These are phyloP conservation scores for Kurtzmaniella cleridarum DNA, from an alignment of 805 yeast species.

Conservation along the genomic window DNA sequence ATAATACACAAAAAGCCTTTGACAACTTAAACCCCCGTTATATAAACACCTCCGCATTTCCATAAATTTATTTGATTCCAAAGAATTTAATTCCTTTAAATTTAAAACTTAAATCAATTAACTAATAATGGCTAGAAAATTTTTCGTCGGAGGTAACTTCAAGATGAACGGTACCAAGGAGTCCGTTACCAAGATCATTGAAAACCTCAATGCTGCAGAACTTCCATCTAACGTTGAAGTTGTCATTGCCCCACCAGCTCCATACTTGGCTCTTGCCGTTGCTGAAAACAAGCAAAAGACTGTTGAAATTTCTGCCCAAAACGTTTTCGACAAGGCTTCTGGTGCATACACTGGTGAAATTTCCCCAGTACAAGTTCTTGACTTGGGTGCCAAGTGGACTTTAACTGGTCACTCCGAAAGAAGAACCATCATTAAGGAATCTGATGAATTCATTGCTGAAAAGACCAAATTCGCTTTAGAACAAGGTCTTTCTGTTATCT, in stretches of 20 bases:
- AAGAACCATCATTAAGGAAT: slow-evolving; percentile 87
- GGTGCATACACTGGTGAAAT: slow-evolving; percentile 99
- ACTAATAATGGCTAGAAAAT: slow-evolving; percentile 65
- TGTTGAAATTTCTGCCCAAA: slow-evolving; percentile 86
- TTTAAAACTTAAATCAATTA: neutral
- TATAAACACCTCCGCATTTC: neutral
- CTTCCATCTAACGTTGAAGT: slow-evolving; percentile 81
- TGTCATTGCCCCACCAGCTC: slow-evolving; percentile 94
- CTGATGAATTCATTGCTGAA: slow-evolving; percentile 86
- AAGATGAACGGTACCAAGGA: slow-evolving; percentile 94
- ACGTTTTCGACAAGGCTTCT: slow-evolving; percentile 76
- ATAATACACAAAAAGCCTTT: neutral
- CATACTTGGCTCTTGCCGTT: slow-evolving; percentile 78
- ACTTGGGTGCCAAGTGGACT: slow-evolving; percentile 90
- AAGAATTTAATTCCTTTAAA: neutral
- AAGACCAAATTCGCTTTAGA: slow-evolving; percentile 94
- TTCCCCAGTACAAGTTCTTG: slow-evolving; percentile 83
- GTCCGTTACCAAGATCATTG: slow-evolving; percentile 79
- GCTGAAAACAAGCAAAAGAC: slow-evolving; percentile 61
- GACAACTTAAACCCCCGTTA: too few species aligned
- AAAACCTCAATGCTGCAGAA: slow-evolving; percentile 70
- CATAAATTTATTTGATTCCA: slow-evolving; percentile 2
- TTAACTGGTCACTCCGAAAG: slow-evolving; percentile 98
- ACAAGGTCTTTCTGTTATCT: slow-evolving; percentile 81
- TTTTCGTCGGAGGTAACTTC: slow-evolving; percentile 99